Conservation (phyloP, 192 early-diverging fungal genomes). For the Allomyces macrogynus region DNA sequence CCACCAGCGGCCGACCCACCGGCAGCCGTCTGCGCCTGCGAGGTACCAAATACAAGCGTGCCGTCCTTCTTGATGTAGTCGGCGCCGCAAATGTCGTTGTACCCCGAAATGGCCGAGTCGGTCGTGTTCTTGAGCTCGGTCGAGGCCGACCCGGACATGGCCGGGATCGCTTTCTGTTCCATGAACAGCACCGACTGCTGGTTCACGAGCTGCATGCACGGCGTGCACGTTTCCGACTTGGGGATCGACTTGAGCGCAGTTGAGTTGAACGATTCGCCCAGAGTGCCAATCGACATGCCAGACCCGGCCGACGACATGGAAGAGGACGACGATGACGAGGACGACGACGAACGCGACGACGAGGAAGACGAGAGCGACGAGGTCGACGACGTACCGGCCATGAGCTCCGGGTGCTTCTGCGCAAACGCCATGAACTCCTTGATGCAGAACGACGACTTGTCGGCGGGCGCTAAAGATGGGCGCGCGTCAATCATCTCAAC, state of each 20-base stretch:
- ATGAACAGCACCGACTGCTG: slow-evolving; percentile 9
- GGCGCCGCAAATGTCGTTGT: slow-evolving; percentile 17
- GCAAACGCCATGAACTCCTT: no score
- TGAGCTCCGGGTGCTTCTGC: no score
- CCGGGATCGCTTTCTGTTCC: no score
- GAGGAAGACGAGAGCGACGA: slow-evolving; percentile 48
- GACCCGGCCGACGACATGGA: slow-evolving; percentile 2
- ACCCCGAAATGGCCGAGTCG: slow-evolving; percentile 16
- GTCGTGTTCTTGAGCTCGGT: slow-evolving; percentile 13
- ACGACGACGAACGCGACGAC: slow-evolving; percentile 14
- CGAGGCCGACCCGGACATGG: neutral
- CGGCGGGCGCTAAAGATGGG: no score
- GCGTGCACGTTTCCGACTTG: neutral
- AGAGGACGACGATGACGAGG: slow-evolving; percentile 15
- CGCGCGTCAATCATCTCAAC: no score
- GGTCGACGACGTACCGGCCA: slow-evolving; percentile 10
- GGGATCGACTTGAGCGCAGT: slow-evolving; percentile 5
- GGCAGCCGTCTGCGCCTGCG: no score
- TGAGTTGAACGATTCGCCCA: slow-evolving; percentile 12
- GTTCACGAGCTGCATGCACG: slow-evolving; percentile 9
- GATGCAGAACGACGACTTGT: no score
- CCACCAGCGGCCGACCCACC: no score
- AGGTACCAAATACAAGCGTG: no score
- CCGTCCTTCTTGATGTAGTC: slow-evolving; percentile 8
- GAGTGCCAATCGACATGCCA: slow-evolving; percentile 11